Conservation (phyloP, 1,139 yeast genomes). For the Blastobotrys capitulatus region DNA sequence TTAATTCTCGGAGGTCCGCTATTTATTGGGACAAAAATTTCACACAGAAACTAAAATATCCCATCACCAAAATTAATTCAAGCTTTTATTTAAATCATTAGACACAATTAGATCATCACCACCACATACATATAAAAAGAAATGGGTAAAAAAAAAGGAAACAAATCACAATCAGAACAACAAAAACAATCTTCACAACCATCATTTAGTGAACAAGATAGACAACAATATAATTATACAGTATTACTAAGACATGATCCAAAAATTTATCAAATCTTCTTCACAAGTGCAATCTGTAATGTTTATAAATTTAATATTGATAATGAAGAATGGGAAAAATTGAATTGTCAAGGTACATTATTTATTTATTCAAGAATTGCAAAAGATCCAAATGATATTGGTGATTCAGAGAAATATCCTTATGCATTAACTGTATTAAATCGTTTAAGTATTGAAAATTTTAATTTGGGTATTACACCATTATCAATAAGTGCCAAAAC, state of each 20-base stretch:
- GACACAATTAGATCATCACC: too few relatives aligned
- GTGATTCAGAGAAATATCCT: constrained; percentile 41
- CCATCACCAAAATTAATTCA: background rate
- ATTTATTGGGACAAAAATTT: too few relatives aligned
- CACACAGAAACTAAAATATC: background rate
- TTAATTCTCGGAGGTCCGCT: background rate
- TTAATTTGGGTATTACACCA: constrained; percentile 72
- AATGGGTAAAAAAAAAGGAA: constrained; percentile 18
- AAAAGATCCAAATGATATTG: constrained; percentile 14
- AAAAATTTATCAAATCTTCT: constrained; percentile 64
- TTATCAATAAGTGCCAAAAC: constrained; percentile 39
- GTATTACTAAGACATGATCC: constrained; percentile 86
- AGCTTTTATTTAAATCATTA: background rate
- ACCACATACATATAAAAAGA: too few relatives aligned
- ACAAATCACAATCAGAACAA: too few relatives aligned
- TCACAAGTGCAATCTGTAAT: constrained; percentile 73
- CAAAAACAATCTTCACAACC: background rate
- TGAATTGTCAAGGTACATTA: constrained; percentile 75
- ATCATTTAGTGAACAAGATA: constrained; percentile 18
- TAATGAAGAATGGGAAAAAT: constrained; percentile 71
- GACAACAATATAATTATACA: constrained; percentile 53
- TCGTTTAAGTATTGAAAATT: constrained; percentile 69
- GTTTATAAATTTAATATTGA: constrained; percentile 64
- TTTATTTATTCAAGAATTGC: constrained; percentile 67
- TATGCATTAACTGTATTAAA: constrained; percentile 78